These are phyloP conservation scores for Rhodotorula sp. DNA, from an alignment of 1,284 basidiomycete species.

Conservation along the genomic window DNA sequence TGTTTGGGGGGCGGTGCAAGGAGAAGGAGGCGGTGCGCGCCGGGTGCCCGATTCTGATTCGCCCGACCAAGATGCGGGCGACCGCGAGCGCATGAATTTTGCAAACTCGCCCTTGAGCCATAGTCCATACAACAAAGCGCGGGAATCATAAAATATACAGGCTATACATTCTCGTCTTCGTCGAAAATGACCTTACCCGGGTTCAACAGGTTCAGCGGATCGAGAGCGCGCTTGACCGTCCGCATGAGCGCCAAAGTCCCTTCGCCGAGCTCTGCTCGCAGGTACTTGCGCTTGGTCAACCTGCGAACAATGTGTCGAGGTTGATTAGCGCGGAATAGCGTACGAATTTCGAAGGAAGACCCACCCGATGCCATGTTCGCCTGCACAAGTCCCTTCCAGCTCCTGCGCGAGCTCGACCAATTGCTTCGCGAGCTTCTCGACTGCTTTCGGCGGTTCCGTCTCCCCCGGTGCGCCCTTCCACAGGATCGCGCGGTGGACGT, in stretches of 20 bases:
- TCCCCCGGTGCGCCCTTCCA: conserved; percentile 26
- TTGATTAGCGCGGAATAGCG: background rate
- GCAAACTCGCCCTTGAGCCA: background rate
- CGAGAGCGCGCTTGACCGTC: conserved; percentile 68
- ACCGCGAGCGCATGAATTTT: too few relatives aligned
- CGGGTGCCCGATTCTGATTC: background rate
- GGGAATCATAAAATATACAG: too few relatives aligned
- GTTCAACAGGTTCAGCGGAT: conserved; percentile 74
- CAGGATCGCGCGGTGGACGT: conserved; percentile 39
- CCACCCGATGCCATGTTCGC: conserved; percentile 74
- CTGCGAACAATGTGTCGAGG: conserved; percentile 48
- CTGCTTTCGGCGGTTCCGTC: conserved; percentile 23
- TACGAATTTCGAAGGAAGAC: background rate
- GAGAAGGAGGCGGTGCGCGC: background rate
- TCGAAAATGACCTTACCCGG: conserved; percentile 61
- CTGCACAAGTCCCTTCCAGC: conserved; percentile 31
- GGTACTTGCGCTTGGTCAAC: conserved; percentile 57
- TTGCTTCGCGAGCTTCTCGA: conserved; percentile 28
- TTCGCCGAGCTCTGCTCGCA: conserved; percentile 69
- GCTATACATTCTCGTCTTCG: background rate
- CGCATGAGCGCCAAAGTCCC: conserved; percentile 77
- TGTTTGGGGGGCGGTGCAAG: too few relatives aligned
- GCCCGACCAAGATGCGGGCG: too few relatives aligned
- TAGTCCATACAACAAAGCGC: background rate
- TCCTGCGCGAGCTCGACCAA: conserved; percentile 32